Base-by-base conservation (phyloP, 2,329 filamentous ascomycete genomes). In the Diaporthe sp. region DNA sequence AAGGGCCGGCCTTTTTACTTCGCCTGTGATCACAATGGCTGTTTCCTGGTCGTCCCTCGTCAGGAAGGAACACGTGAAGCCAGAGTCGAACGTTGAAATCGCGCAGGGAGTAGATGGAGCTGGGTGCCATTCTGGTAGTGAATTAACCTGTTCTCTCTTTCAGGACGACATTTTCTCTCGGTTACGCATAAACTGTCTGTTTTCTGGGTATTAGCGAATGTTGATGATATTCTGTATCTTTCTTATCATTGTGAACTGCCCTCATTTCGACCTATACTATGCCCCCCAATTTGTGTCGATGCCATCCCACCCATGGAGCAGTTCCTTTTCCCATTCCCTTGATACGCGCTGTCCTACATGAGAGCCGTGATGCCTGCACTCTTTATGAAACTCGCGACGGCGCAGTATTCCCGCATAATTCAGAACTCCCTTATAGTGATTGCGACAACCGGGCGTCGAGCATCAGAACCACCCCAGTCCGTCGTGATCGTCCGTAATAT, bases 381-480 rank as follows among this genome's bases (percentile, higher is more conserved):
- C 22, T 19, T 10, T 55, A 3, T 32, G 19, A 7, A 6, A 73
- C 22, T 47, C 44, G 3, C 22, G n/a, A 32, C 2, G 8, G 15
- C 42, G 42, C 3, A 63, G 47, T 15, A 56, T n/a, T 4, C 56
- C 30, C 6, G 65, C 59, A 19, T 63, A 65, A 2, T 19, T 19
- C 2, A 22, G 47, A 15, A 32, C 4, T 4, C 37, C 7, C n/a
- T 37, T 44, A 51, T 25, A 35, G 30, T 59, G 69, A 39, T 69
- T 73, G 2, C 59, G 51, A 25, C 61, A 69, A 0, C 7, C 13
- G 13, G 22, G 15, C 5, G 47, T 32, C 10, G 1, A 5, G 17
- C 72, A 73, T 66, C 72, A 73, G 7, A 15, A 56, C 8, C 56
- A 37, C 1, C 35, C 37, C 7, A 61, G n/a, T 10, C 44, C 65